Conservation (phyloP, 306 rosid species). For the Begonia masoniana region DNA sequence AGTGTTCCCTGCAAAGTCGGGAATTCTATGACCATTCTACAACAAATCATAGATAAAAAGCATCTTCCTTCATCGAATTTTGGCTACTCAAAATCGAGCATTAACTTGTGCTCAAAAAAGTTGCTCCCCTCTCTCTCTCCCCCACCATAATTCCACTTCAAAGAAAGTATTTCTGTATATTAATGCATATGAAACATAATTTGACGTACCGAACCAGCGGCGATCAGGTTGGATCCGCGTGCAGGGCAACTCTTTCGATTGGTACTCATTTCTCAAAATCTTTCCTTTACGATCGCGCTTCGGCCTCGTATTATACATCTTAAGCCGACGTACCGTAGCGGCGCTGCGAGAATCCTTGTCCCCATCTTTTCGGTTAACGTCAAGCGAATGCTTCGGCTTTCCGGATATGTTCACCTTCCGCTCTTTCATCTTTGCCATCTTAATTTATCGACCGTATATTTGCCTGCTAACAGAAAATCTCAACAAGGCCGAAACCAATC, state of each 20-base stretch:
- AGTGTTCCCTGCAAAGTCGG: constrained; percentile 41
- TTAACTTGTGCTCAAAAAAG: no score
- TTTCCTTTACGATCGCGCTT: constrained; percentile 48
- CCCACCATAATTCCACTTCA: no score
- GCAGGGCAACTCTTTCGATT: constrained; percentile 58
- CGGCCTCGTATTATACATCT: constrained; percentile 78
- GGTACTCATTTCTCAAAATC: constrained; percentile 40
- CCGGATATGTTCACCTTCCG: constrained; percentile 57
- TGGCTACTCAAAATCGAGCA: no score
- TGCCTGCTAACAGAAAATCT: no score
- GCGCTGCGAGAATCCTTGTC: constrained; percentile 45
- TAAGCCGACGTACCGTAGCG: constrained; percentile 83
- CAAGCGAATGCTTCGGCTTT: constrained; percentile 82
- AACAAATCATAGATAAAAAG: no score
- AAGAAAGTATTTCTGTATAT: neutral
- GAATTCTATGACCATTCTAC: neutral
- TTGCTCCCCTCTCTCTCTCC: no score
- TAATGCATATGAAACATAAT: neutral
- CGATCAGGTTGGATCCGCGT: constrained; percentile 92
- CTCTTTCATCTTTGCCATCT: constrained; percentile 76
- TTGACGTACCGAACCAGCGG: constrained; percentile 61
- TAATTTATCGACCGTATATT: neutral
- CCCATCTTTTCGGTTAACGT: constrained; percentile 47
- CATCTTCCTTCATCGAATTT: no score
- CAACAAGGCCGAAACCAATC: no score